Evolutionary conservation across 129 eudicot genomes (phyloP), one percentile per base, ranked within the genome.

Genomic region (Helichrysum umbraculigerum): DNA sequence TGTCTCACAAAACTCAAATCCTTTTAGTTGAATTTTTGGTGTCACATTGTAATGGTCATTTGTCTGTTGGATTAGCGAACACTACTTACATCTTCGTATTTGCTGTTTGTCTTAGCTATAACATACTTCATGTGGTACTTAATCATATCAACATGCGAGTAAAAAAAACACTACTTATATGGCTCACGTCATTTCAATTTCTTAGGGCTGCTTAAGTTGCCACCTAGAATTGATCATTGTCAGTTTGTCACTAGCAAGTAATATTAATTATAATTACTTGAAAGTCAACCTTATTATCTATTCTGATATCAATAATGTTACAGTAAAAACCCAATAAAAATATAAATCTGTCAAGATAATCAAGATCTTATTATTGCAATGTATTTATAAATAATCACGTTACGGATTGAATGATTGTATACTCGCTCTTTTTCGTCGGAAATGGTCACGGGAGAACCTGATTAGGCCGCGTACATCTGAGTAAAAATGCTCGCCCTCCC

Each of bases 321-420:
- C 20, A 75, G 47, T 44, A 19, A 75, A 25, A 75, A 65, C 54
- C 35, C 12, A 6, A 47, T 56, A 64, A 11, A 73, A 51, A 20
- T 52, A 50, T 6, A 59, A 58, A 4, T 33, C 12, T 37, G 16
- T 33, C 10, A 63, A 63, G 4, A 1, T 2, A 62, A 62, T 62
- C 20, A 29, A n/a, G n/a, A 29, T 28, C 3, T 62, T 1, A 29
- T 15, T 29, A 20, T 14, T 32, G 34, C 16, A 9, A 25, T 22
- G 2, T 52, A 19, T 16, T 17, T 17, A 39, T 1, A 12, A 19
- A 17, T 4, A 52, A 52, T 17, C 59, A 52, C 3, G 22, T 52
- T 11, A 52, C 7, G 59, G 17, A 52, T 52, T 16, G 17, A 52
- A 52, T 61, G 32, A 25, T 5, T 25, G 28, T n/a, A 12, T 29